Percentiles rank a stretch among this genome's conserved stretches.
Conservation (phyloP, 345 rosid genomes). For the Camelina neglecta region DNA sequence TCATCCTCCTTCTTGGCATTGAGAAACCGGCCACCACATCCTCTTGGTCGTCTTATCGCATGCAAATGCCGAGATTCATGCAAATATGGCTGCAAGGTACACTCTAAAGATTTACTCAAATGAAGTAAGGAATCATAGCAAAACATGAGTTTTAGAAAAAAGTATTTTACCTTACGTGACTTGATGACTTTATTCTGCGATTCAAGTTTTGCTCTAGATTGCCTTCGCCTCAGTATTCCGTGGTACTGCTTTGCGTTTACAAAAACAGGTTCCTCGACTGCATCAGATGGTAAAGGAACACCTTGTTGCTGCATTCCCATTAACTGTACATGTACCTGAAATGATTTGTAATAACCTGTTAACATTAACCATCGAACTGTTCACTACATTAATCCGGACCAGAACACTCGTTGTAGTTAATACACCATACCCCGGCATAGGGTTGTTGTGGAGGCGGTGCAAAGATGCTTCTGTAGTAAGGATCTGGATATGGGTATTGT, state of each 20-base stretch:
- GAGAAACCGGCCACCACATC: constrained; percentile 92
- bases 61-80: constrained; percentile 98
- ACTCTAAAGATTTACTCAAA: background rate
- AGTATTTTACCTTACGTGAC: constrained; percentile 68
- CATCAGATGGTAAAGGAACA: constrained; percentile 87
- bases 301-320: constrained; percentile 97
- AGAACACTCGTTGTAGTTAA: background rate
- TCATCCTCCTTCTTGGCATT: constrained; percentile 65
- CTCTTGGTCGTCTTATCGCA: constrained; percentile 93
- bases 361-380: background rate
- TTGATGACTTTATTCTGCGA: constrained; percentile 71
- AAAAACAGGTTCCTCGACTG: constrained; percentile 96
- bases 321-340: constrained; percentile 81
- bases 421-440: constrained; percentile 54
- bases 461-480: constrained; percentile 91
- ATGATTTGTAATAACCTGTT: constrained; percentile 7
- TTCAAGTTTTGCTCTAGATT: constrained; percentile 94
- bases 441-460: constrained; percentile 75
- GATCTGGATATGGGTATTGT: constrained; percentile 88
- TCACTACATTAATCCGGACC: background rate
- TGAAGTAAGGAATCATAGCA: constrained; percentile 18
- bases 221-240: constrained; percentile 93
- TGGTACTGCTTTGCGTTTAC: constrained; percentile 99
- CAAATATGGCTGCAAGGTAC: constrained; percentile 80
- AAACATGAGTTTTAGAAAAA: background rate